Conservation (phyloP, 306 rosid species). For the Castanea mollissima region DNA sequence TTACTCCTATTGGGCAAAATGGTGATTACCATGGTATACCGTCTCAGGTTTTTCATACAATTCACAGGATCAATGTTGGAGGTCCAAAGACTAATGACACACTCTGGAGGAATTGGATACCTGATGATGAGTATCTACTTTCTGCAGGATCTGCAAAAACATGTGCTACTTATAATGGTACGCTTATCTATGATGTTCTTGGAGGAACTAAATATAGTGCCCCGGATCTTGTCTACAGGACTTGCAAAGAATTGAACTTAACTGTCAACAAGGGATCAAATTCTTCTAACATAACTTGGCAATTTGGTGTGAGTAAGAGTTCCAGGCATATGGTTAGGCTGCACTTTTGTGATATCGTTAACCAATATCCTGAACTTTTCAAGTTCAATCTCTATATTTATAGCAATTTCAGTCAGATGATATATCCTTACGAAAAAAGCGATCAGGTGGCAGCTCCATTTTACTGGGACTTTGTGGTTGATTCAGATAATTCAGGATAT, state of each 20-base stretch:
- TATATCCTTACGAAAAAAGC: accelerated
- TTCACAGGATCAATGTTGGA: constrained; percentile 43
- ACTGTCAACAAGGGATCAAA: accelerated
- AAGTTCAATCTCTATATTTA: not conserved
- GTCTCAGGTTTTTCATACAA: constrained; percentile 8
- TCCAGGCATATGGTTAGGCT: constrained; percentile 29
- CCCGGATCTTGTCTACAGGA: constrained; percentile 26
- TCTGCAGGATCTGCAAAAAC: not conserved
- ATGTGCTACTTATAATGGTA: not conserved
- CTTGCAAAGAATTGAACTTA: not conserved
- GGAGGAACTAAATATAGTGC: constrained; percentile 2
- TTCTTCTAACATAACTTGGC: constrained; percentile 27
- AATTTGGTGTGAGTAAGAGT: constrained; percentile 27
- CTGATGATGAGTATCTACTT: constrained; percentile 29
- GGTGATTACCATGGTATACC: not conserved
- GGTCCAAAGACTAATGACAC: constrained; percentile 4
- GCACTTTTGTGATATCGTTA: constrained; percentile 37
- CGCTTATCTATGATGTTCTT: accelerated
- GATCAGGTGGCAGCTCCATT: not conserved
- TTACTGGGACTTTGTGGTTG: constrained; percentile 32
- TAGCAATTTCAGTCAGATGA: accelerated
- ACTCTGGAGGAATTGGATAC: constrained; percentile 32
- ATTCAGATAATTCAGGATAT: constrained; percentile 23
- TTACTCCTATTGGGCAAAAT: not conserved
- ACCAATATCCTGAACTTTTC: accelerated